Evolutionary conservation across 495 filamentous ascomycete species (phyloP).

Genomic region (Hypoxylon intermedium): DNA sequence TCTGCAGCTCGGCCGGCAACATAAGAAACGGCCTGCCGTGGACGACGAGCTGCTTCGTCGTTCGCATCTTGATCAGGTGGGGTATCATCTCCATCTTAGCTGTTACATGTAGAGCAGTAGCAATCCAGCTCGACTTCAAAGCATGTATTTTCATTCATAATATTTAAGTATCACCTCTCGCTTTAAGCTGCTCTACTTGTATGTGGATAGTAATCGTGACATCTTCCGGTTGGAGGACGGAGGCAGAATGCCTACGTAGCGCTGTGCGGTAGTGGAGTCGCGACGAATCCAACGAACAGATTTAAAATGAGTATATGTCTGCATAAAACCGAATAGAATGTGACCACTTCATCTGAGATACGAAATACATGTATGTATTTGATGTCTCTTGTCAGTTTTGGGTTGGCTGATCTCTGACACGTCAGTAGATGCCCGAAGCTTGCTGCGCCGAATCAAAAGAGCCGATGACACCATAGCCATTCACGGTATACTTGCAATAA

Average conservation of each 20-base stretch:
- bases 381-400: too few species aligned
- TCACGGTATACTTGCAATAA: too few species aligned
- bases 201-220: background rate
- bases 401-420: too few species aligned
- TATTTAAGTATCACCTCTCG: background rate
- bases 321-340: too few species aligned
- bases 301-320: background rate
- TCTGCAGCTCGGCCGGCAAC: constrained; percentile 56
- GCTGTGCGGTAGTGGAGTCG: background rate
- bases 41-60: constrained; percentile 49
- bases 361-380: too few species aligned
- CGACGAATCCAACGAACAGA: background rate
- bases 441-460: too few species aligned
- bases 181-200: background rate
- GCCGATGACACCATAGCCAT: too few species aligned
- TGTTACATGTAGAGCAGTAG: background rate
- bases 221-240: background rate
- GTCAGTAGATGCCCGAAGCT: too few species aligned
- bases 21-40: constrained; percentile 57
- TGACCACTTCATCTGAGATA: too few species aligned
- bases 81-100: background rate
- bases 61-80: background rate
- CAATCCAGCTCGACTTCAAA: background rate
- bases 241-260: too few species aligned
- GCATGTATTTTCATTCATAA: background rate